Percentiles rank a stretch among this genome's conserved stretches.
phyloP scores from a whole-genome alignment of 1,284 basidiomycete genomes.

The Coniferiporia sulphurascens region DNA sequence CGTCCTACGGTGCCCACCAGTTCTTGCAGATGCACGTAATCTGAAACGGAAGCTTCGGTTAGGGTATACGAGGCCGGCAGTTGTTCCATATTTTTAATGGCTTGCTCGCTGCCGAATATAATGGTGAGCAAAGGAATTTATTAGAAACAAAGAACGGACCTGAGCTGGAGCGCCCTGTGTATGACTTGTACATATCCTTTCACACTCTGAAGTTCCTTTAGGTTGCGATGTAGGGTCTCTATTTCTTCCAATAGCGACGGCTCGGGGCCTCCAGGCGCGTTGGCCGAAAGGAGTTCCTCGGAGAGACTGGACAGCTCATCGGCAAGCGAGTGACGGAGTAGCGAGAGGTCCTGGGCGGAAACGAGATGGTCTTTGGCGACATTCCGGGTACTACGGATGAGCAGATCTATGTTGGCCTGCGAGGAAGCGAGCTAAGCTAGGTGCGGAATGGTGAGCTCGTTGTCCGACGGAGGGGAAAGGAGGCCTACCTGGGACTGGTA shows the following conservation, averaged over 20 bases:
- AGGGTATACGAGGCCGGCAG: slow-evolving; percentile 35
- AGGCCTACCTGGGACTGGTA: slow-evolving; percentile 7
- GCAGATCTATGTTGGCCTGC: slow-evolving; percentile 37
- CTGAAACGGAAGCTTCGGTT: slow-evolving; percentile 43
- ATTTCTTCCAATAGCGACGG: slow-evolving; percentile 76
- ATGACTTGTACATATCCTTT: slow-evolving; percentile 73
- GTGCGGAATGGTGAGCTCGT: slow-evolving; percentile 23
- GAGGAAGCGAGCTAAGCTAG: slow-evolving; percentile 57
- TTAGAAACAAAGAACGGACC: slow-evolving; percentile 47
- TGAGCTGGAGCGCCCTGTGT: slow-evolving; percentile 64
- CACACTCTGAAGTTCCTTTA: slow-evolving; percentile 72
- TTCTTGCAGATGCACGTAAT: slow-evolving; percentile 56
- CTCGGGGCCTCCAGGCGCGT: slow-evolving; percentile 25
- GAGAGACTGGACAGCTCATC: slow-evolving; percentile 71
- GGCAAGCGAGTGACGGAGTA: slow-evolving; percentile 71
- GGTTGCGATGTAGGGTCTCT: slow-evolving; percentile 64
- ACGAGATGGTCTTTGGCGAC: slow-evolving; percentile 44
- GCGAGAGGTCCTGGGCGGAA: slow-evolving; percentile 66
- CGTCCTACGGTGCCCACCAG: slow-evolving; percentile 48
- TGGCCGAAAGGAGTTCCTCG: slow-evolving; percentile 56
- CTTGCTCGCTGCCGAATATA: slow-evolving; percentile 44
- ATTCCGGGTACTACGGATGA: slow-evolving; percentile 42
- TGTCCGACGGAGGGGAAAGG: background rate
- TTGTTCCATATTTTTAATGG: slow-evolving; percentile 42
- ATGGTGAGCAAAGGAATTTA: background rate